Evolutionary conservation across 2,329 filamentous ascomycete species (phyloP).

Genomic region (Aspergillus transmontanensis): DNA sequence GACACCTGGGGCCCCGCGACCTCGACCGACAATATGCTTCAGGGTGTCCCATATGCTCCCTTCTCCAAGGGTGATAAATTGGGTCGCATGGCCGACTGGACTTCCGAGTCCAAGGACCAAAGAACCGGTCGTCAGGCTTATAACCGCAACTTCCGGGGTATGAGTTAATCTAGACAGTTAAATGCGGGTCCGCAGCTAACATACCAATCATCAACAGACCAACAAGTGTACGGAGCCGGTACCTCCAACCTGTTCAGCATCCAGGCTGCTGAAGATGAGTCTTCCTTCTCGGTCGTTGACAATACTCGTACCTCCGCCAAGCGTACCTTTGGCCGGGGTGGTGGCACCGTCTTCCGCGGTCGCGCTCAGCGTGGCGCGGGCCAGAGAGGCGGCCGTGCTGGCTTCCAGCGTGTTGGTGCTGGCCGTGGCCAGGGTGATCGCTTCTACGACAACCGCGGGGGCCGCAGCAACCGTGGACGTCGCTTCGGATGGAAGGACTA

Average conservation of each 20-base stretch:
- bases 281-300: conserved; percentile 96
- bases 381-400: conserved; percentile 71
- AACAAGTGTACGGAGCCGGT: conserved; percentile 94
- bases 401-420: conserved; percentile 72
- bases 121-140: conserved; percentile 84
- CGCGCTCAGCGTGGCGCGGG: conserved; percentile 70
- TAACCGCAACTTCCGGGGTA: conserved; percentile 91
- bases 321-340: conserved; percentile 79
- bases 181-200: not conserved
- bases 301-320: conserved; percentile 86
- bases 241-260: conserved; percentile 85
- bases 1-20: conserved; percentile 86
- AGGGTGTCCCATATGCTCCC: conserved; percentile 94
- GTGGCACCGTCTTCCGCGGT: conserved; percentile 85
- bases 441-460: conserved; percentile 70
- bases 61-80: conserved; percentile 99
- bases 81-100: conserved; percentile 99
- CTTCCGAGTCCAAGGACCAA: conserved; percentile 77
- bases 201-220: conserved; percentile 59
- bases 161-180: conserved; percentile 16
- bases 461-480: conserved; percentile 72
- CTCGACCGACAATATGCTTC: conserved; percentile 82
- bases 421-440: conserved; percentile 67
- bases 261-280: conserved; percentile 91
- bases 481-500: conserved; percentile 98